A percentile compares a stretch with the other conserved stretches of the same genome.
Evolutionary conservation across 805 yeast genomes (phyloP).

Genomic region (Isabelozyma pseudorhagii): DNA sequence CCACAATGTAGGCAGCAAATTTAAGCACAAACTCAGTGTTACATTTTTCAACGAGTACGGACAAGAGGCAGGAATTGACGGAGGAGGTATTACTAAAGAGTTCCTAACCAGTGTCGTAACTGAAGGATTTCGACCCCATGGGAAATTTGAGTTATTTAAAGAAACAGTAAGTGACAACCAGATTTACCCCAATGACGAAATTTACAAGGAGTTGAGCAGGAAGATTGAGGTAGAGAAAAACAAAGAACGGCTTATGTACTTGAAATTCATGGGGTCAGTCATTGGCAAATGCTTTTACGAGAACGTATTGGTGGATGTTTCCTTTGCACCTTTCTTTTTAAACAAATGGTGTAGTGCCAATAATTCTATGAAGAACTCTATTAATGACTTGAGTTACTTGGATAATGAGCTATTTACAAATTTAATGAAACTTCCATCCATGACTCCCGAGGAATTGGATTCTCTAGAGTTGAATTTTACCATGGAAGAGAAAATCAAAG

Average conservation of each 20-base stretch:
- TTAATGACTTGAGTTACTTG: conserved; percentile 73
- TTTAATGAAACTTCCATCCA: conserved; percentile 56
- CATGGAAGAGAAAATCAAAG: conserved; percentile 46
- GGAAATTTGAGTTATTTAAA: conserved; percentile 32
- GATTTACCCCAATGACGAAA: conserved; percentile 70
- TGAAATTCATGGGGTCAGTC: conserved; percentile 73
- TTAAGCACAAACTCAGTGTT: conserved; percentile 62
- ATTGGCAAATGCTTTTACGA: conserved; percentile 90
- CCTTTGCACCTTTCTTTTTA: conserved; percentile 83
- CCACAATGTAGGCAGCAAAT: conserved; percentile 46
- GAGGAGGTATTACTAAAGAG: conserved; percentile 95
- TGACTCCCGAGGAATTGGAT: conserved; percentile 55
- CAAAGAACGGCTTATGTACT: conserved; percentile 22
- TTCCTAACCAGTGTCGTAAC: conserved; percentile 69
- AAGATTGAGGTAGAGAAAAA: conserved; percentile 28
- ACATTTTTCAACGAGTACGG: conserved; percentile 72
- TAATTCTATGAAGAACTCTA: conserved; percentile 48
- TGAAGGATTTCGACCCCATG: conserved; percentile 56
- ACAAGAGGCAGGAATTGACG: conserved; percentile 89
- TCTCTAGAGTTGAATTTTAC: conserved; percentile 66
- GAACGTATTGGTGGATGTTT: conserved; percentile 72
- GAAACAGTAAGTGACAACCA: conserved; percentile 50
- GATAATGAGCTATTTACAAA: conserved; percentile 67
- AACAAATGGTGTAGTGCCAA: conserved; percentile 56
- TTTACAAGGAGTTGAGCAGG: conserved; percentile 31